Evolutionary conservation across 2,329 filamentous ascomycete species (phyloP), one percentile per base, ranked within the genome.

Genomic region (Scytalidium sp.): DNA sequence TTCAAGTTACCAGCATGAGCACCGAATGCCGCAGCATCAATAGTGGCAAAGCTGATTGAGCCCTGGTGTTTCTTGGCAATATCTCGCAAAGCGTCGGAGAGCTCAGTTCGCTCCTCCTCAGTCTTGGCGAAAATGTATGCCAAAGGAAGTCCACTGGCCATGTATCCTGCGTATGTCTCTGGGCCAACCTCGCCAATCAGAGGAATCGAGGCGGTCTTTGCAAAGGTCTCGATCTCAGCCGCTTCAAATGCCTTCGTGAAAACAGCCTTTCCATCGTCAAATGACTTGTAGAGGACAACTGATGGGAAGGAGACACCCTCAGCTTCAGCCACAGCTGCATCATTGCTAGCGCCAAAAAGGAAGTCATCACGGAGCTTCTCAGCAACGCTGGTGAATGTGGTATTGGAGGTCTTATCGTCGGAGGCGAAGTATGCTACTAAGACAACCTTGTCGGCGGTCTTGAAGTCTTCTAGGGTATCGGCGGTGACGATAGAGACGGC

Each of bases 91-190:
- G 83, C 76, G 58, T 87, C 82, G 60, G 86, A 78, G 60, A 96
- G 84, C 65, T 84, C 76, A 66, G 87, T 82, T 63, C 94, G 92
- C 81, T 96, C 91, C 75, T 97, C 93, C 22, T 81, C 69, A 42
- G 88, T 92, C 77, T 97, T 92, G 57, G 93, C 86, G 74, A 99
- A 97, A 75, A 99, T 96, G 78, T 97, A 99, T 58, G 91, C 94
- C 56, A 99, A 85, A 54, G 94, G 94, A 60, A 97, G 80, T 60
- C 90, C 91, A 61, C 93, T 83, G 48, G 85, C 84, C 88, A 97
- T 99, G 81, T 99, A 99, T 66, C 81, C 84, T 54, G 88, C 81
- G 78, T 99, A 99, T 58, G 94, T 99, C 73, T 97, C 94, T 55
- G 94, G 94, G 63, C 93, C 93, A 62, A 99, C 88, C 77, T 97